phyloP scores from a whole-genome alignment of 495 filamentous ascomycete species.

The Tuber umbilicatum region DNA sequence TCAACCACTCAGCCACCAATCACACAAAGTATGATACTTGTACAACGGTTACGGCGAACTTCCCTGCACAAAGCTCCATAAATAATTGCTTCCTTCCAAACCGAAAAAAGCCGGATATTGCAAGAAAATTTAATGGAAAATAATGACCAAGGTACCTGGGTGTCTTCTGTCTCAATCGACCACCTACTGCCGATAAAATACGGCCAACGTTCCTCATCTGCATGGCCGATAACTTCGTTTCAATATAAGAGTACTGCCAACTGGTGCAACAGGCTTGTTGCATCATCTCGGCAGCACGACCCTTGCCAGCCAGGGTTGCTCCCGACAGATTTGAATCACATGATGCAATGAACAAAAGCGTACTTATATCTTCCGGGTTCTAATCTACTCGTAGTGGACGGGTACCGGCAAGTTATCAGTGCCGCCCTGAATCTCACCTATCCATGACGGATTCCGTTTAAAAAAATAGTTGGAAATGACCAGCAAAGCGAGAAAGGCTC shows the following conservation, averaged over 20 bases:
- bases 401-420: neutral
- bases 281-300: neutral
- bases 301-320: neutral
- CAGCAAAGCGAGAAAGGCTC: neutral
- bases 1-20: neutral
- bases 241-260: neutral
- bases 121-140: neutral
- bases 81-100: neutral
- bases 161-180: neutral
- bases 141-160: neutral
- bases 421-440: neutral
- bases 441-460: neutral
- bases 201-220: neutral
- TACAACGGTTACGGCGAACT: neutral
- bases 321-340: neutral
- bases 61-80: neutral
- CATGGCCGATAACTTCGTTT: neutral
- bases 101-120: neutral
- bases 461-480: neutral
- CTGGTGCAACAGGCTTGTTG: neutral
- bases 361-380: neutral
- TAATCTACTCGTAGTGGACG: neutral
- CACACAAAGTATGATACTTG: neutral
- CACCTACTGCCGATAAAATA: neutral
- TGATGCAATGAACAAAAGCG: neutral